Percentiles rank a stretch among this genome's conserved stretches.
Evolutionary conservation across 106 monocot species (phyloP).

Genomic region (Alisma plantagoaquatica): DNA sequence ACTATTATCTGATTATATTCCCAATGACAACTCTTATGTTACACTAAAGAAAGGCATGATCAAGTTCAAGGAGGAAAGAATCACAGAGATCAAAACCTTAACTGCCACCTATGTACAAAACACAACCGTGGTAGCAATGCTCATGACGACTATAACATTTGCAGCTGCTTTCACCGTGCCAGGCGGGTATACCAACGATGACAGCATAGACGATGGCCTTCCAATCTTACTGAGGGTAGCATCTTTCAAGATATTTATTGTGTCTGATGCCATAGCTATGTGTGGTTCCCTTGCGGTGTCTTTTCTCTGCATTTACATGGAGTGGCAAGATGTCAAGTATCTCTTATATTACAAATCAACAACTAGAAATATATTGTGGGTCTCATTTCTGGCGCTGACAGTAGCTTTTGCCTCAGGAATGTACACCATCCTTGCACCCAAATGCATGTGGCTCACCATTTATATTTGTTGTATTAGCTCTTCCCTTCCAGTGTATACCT

Average conservation of each 20-base stretch:
- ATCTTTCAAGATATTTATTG: slow-evolving; percentile 8
- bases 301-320: slow-evolving; percentile 3
- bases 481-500: too few species aligned
- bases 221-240: slow-evolving; percentile 4
- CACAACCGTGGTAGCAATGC: slow-evolving; percentile 9
- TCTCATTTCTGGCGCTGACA: neutral
- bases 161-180: slow-evolving; percentile 23
- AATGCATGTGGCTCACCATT: neutral
- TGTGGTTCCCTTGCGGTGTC: slow-evolving; percentile 12
- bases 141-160: slow-evolving; percentile 23
- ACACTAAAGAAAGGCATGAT: too few species aligned
- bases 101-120: too few species aligned
- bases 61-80: too few species aligned
- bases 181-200: slow-evolving; percentile 1
- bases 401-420: neutral
- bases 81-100: too few species aligned
- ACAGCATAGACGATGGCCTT: neutral
- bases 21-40: too few species aligned
- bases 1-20: too few species aligned
- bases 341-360: slow-evolving; percentile 5
- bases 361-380: slow-evolving; percentile 9
- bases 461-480: neutral
- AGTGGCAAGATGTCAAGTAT: slow-evolving; percentile 5
- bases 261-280: slow-evolving; percentile 20
- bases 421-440: neutral